Base-by-base conservation (phyloP, 768 basidiomycete genomes). In the Tephrocybe sp. region DNA sequence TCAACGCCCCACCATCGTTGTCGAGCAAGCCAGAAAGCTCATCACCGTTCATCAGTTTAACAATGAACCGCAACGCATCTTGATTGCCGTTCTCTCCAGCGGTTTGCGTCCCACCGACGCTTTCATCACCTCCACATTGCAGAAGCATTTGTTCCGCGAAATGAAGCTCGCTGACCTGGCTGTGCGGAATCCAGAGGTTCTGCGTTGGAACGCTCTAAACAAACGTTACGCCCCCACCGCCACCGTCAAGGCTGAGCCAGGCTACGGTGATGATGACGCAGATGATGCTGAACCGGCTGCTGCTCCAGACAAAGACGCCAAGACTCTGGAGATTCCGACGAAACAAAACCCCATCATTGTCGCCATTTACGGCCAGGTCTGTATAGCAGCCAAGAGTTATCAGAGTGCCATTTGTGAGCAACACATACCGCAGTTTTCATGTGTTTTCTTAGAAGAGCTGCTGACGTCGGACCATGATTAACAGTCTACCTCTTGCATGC, bases 381-480 rank as follows among this genome's bases (percentile, higher is more conserved):
- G 89, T 59, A 77, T 91, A n/a, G 81, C 83, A 3, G 86, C 87
- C 18, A 89, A 84, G 69, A 92, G 90, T 58, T 94, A 87, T 64
- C 92, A 97, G 60, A 89, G 88, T 58, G 89, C 93, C 4, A 82
- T 95, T 44, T 95, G 95, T 96, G 57, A 59, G 91, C 74, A n/a
- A n/a, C n/a, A n/a, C n/a, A 1, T 28, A 18, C 21, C n/a, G 15
- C 39, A n/a, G 41, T 15, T 22, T 34, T 35, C 24, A 47, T 13
- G 18, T 9, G 18, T 39, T 36, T 39, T 15, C 16, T 27, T n/a
- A 9, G 9, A 19, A 21, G n/a, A 30, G 22, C 3, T 44, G 6
- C 18, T 53, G 25, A 31, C 21, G 16, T 26, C 11, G 18, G 38
- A 41, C 3, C 21, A 49, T 52, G n/a, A 21, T n/a, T 56, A 19